Percentiles rank a stretch among this genome's conserved stretches.
phyloP scores from a whole-genome alignment of 495 filamentous ascomycete genomes.

The Saxispiralis lemnorum region DNA sequence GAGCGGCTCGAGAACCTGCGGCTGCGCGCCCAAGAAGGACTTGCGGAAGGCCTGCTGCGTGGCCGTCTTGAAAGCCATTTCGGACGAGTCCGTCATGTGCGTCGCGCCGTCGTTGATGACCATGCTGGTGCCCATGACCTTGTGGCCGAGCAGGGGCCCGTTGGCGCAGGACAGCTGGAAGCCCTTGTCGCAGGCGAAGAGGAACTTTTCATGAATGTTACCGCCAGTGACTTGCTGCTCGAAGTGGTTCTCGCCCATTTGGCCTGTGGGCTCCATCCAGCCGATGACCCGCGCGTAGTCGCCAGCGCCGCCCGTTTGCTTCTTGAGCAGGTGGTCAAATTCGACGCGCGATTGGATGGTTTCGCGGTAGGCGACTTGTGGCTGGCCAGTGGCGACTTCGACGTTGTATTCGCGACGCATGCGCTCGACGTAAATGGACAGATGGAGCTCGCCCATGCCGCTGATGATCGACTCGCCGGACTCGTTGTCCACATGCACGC shows the following conservation, averaged over 20 bases:
- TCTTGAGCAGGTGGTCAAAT: conserved; percentile 89
- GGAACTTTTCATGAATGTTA: conserved; percentile 86
- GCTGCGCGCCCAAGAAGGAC: conserved; percentile 62
- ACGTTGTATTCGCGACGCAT: conserved; percentile 96
- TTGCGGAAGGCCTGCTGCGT: conserved; percentile 96
- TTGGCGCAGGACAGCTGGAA: conserved; percentile 72
- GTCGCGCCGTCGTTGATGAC: conserved; percentile 92
- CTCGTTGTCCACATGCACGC: conserved; percentile 79
- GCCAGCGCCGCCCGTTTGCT: conserved; percentile 90
- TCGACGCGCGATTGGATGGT: conserved; percentile 59
- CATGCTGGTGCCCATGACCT: conserved; percentile 77
- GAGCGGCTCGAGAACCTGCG: conserved; percentile 76
- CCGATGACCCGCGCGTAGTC: conserved; percentile 90
- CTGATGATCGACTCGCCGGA: conserved; percentile 91
- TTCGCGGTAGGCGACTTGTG: conserved; percentile 94
- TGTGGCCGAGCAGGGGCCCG: conserved; percentile 85
- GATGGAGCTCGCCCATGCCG: conserved; percentile 94
- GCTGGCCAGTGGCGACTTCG: conserved; percentile 85
- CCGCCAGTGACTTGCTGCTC: conserved; percentile 77
- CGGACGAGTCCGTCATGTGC: conserved; percentile 94
- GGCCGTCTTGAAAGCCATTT: conserved; percentile 95
- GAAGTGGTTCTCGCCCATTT: conserved; percentile 62
- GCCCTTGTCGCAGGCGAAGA: conserved; percentile 90
- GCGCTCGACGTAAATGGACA: conserved; percentile 95
- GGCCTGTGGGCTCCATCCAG: conserved; percentile 70